A percentile compares a stretch with the other conserved stretches of the same genome.
These are phyloP conservation scores for Diaporthe citrichinensis DNA, from an alignment of 2,329 filamentous ascomycete genomes.

Conservation along the genomic window DNA sequence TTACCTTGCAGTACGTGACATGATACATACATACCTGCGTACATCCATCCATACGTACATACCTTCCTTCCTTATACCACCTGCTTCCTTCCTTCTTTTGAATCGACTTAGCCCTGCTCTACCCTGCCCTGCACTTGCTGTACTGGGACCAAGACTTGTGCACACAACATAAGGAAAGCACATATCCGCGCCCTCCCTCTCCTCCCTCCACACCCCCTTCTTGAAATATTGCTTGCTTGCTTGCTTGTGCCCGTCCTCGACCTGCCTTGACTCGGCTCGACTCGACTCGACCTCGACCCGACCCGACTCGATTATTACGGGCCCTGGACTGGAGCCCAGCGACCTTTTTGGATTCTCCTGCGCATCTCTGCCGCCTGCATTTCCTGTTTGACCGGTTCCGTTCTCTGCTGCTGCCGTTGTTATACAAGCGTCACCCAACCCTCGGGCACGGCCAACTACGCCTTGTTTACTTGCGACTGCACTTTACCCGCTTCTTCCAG, in stretches of 20 bases:
- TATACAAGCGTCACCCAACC: not conserved
- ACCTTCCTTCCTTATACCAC: not conserved
- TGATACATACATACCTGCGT: constrained; percentile 19
- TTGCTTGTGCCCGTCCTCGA: constrained; percentile 2
- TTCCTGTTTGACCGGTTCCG: constrained; percentile 1
- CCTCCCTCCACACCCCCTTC: constrained; percentile 5
- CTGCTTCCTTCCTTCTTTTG: not conserved
- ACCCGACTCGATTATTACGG: constrained; percentile 6
- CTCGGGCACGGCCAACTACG: not conserved
- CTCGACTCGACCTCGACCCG: not conserved
- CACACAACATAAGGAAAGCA: constrained; percentile 31
- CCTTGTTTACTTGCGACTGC: constrained; percentile 15
- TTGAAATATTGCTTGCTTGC: constrained; percentile 29
- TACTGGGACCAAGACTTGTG: constrained; percentile 13
- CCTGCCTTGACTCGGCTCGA: not conserved
- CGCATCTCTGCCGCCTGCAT: not conserved
- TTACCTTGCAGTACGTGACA: not conserved
- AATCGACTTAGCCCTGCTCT: not conserved
- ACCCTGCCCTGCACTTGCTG: not conserved
- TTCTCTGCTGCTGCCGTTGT: not conserved
- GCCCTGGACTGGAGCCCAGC: not conserved
- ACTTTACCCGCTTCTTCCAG: not conserved
- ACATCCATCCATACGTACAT: not conserved
- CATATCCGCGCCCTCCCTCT: constrained; percentile 16
- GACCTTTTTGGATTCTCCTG: not conserved